These are phyloP conservation scores for Rugonectria rugulosa DNA, from an alignment of 2,329 filamentous ascomycete genomes.

Conservation along the genomic window DNA sequence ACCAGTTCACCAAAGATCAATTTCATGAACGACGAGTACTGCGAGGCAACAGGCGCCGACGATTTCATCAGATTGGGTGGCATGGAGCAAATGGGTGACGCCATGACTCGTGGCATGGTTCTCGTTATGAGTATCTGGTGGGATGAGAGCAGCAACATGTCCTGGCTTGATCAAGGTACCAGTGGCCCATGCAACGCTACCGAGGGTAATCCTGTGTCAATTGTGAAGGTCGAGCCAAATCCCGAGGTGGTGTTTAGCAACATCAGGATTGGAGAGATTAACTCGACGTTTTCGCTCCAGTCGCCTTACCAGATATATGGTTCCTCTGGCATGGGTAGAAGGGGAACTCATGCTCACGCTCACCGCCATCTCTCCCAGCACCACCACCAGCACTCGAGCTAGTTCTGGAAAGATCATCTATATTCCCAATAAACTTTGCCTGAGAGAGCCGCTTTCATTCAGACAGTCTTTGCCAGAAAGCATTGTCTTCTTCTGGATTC, in stretches of 20 bases:
- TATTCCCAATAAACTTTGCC: no score
- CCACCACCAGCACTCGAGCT: no score
- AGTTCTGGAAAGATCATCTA: no score
- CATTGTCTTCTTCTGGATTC: no score
- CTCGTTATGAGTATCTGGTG: conserved; percentile 63
- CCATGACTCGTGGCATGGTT: conserved; percentile 57
- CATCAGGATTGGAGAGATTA: conserved; percentile 68
- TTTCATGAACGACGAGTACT: conserved; percentile 47
- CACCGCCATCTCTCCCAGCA: no score
- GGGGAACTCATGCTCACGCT: no score
- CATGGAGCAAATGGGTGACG: conserved; percentile 53
- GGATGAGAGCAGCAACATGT: conserved; percentile 58
- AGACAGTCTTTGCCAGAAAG: no score
- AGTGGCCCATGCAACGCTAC: conserved; percentile 61
- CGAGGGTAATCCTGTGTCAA: conserved; percentile 59
- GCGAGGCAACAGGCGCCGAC: conserved; percentile 41
- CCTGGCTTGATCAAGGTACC: conserved; percentile 58
- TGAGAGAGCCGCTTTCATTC: no score
- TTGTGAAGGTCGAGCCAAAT: conserved; percentile 54
- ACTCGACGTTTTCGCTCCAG: no score
- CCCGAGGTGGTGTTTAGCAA: conserved; percentile 63
- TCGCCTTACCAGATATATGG: no score
- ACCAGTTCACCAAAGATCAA: conserved; percentile 43
- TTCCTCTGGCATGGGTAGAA: no score
- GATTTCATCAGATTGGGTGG: conserved; percentile 49